Percentiles rank a stretch among this genome's conserved stretches.
These are phyloP conservation scores for Parmales sp. DNA, from an alignment of 108 stramenopile species.

Conservation along the genomic window DNA sequence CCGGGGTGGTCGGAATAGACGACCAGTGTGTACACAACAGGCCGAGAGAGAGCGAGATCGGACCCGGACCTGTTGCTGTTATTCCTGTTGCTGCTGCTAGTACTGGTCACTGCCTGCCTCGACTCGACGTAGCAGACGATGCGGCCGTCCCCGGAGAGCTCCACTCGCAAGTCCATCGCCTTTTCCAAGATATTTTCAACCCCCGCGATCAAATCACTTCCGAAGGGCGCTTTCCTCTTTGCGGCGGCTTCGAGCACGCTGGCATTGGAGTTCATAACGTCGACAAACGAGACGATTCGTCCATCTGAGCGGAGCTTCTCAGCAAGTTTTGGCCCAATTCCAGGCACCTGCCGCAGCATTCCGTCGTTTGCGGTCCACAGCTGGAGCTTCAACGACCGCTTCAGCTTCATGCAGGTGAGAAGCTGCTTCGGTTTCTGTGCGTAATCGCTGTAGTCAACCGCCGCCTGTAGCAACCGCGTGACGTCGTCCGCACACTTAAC, in stretches of 20 bases:
- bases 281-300: conserved; percentile 54
- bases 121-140: conserved; percentile 17
- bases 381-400: not conserved
- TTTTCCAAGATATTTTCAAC: conserved; percentile 24
- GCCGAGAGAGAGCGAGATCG: not conserved
- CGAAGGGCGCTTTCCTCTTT: conserved; percentile 42
- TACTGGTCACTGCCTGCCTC: conserved; percentile 18
- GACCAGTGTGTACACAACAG: conserved; percentile 46
- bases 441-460: conserved; percentile 57
- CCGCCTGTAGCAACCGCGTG: conserved; percentile 49
- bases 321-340: conserved; percentile 43
- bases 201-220: conserved; percentile 35
- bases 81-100: conserved; percentile 15
- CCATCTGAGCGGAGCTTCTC: conserved; percentile 35
- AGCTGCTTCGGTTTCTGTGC: conserved; percentile 51
- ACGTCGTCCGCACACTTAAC: conserved; percentile 41
- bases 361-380: not conserved
- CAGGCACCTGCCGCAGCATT: conserved; percentile 26
- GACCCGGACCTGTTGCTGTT: conserved; percentile 1
- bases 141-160: not conserved
- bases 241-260: conserved; percentile 40
- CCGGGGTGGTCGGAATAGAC: conserved; percentile 58
- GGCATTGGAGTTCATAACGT: conserved; percentile 43
- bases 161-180: conserved; percentile 16
- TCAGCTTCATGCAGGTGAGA: conserved; percentile 49